Evolutionary conservation across 2,329 filamentous ascomycete genomes (phyloP), one percentile per base, ranked within the genome.

Genomic region (Diaporthe caulivora): DNA sequence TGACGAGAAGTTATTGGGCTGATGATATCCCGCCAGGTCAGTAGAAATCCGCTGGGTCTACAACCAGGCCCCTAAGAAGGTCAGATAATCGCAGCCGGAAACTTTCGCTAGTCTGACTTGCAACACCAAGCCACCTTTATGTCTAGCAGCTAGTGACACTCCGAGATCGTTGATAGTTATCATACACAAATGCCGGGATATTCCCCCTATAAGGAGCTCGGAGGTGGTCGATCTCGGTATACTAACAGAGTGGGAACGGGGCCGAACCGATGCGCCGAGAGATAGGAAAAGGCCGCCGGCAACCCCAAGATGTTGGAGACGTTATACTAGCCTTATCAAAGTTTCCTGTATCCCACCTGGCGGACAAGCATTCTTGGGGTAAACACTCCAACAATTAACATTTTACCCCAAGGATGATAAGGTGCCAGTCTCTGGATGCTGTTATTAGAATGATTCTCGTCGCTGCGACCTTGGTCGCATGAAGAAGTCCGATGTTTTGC

Each of bases 141-240:
- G 53, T 55, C 53, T 31, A 21, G 26, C 53, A 55, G 15, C 17
- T 49, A 18, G 44, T 37, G 44, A 37, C 60, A 51, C 21, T 37
- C 60, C 60, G 44, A 65, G 60, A 65, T 51, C 60, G 29, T 62
- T 65, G 60, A 65, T 37, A 26, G 18, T 62, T 51, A 51, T 65
- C 60, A 24, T 65, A 4, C 21, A 51, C 60, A 34, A 34, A n/a
- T 65, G n/a, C 44, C 42, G 60, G 60, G 42, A 64, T 64, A 49
- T n/a, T 24, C 26, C 40, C 17, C 58, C n/a, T n/a, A 26, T 47
- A 47, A 64, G 40, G 58, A 49, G 40, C 31, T 64, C 58, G 40
- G 60, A 34, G 42, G 18, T 34, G 42, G 60, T 64, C 60, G 42
- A 49, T 64, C 60, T 64, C 26, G 42, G 60, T 42, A 64, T 64